Percentiles rank a stretch among this genome's conserved stretches.
phyloP scores from a whole-genome alignment of 495 filamentous ascomycete species.

The Penicillium cosmopolitanum region DNA sequence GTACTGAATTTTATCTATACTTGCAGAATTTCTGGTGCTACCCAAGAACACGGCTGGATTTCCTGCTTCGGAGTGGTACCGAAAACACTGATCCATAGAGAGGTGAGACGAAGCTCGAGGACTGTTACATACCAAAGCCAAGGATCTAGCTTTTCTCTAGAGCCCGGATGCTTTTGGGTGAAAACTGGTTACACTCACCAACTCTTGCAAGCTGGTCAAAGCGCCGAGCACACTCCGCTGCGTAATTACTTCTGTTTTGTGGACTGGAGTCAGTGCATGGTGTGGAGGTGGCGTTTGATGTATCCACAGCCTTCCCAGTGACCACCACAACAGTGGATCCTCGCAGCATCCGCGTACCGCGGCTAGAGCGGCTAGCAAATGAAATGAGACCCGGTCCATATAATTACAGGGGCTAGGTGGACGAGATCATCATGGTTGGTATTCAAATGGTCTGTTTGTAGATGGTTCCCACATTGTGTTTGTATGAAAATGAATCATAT shows the following conservation, averaged over 20 bases:
- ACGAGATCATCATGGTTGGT: neutral
- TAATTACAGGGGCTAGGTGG: neutral
- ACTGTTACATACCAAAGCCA: no score
- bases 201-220: neutral
- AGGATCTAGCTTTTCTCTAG: no score
- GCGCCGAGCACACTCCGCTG: neutral
- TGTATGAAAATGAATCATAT: neutral
- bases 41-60: no score
- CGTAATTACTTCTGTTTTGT: conserved; percentile 1
- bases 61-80: no score
- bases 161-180: neutral
- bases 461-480: neutral
- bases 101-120: no score
- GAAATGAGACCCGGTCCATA: neutral
- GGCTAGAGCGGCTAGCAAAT: conserved; percentile 10
- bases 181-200: neutral
- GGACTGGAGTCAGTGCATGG: neutral
- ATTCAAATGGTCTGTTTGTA: neutral
- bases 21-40: no score
- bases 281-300: conserved; percentile 9
- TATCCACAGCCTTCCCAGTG: neutral
- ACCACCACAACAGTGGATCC: conserved; percentile 1
- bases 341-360: conserved; percentile 4
- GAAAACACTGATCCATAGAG: no score
- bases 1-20: neutral